Base-by-base conservation (phyloP, 1,139 yeast species). In the Suhomyces anneliseae region DNA sequence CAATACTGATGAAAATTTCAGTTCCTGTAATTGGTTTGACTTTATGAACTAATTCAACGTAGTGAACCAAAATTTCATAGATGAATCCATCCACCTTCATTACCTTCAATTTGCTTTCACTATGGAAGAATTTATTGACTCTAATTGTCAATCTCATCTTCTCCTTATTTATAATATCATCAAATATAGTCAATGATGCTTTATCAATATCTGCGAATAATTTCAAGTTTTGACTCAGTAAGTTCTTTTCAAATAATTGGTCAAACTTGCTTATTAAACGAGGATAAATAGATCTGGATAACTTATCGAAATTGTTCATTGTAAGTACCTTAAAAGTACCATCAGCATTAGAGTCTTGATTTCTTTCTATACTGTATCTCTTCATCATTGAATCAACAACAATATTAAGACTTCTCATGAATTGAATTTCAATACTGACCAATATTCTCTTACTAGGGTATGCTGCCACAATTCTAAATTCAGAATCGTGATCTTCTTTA, bases 341-440 rank as follows among this genome's bases (percentile, higher is more conserved):
- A 12, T 65, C 62, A 35, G 62, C 65, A 34, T 58, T 52, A 10
- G 51, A 50, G 5, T 53, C 53, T 26, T 56, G 56, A 14, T 55
- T 53, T 46, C 71, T 60, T 49, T 75, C 79, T 10, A 70, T 59
- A 34, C 65, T 66, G 50, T 72, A 75, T 51, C 63, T 71, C 51
- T 78, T 74, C 56, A 81, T 64, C 35, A 79, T 70, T 7, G 81
- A 71, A 50, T 81, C 83, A 11, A 79, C 56, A 3, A 79, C 62
- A 7, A 76, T 68, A 45, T 77, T 78, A 59, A 81, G 70, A 14
- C 83, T 77, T 44, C 75, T 62, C 53, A 79, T 64, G 52, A 81
- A 79, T 54, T 78, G 81, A 37, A 68, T 65, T 54, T 79, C 79
- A 35, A 79, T 66, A 29, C 74, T 76, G 1, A 70, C 66, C 32